Conservation (phyloP, 371 early-diverging fungal genomes). For the Rhizopus arrhizus region DNA sequence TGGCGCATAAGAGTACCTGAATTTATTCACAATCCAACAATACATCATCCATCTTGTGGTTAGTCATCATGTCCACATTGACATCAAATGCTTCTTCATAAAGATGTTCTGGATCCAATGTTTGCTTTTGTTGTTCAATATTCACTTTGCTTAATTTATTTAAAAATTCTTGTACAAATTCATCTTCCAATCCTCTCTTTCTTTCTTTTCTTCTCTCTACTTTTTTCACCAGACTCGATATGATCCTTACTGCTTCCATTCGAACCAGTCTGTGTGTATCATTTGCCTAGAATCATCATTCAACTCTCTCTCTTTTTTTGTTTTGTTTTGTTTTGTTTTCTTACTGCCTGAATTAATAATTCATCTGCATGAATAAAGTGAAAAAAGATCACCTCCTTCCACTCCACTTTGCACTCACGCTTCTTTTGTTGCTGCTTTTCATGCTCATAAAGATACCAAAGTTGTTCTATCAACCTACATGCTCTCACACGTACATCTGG, state of each 20-base stretch:
- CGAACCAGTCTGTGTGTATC: constrained; percentile 42
- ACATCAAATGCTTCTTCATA: constrained; percentile 49
- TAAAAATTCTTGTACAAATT: constrained; percentile 21
- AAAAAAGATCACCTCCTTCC: constrained; percentile 39
- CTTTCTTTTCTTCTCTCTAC: neutral
- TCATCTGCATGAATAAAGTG: constrained; percentile 44
- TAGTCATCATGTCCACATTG: constrained; percentile 44
- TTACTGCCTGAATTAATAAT: constrained; percentile 55
- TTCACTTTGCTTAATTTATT: constrained; percentile 21
- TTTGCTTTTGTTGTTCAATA: constrained; percentile 22
- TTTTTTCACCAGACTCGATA: constrained; percentile 15
- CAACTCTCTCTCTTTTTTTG: too few species aligned
- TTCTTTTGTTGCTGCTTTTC: constrained; percentile 32
- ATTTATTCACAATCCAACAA: constrained; percentile 28
- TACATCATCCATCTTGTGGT: constrained; percentile 25
- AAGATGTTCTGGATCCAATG: constrained; percentile 42
- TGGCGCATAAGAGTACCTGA: too few species aligned
- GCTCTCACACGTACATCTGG: constrained; percentile 57
- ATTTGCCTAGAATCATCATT: constrained; percentile 17
- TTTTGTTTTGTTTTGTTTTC: neutral
- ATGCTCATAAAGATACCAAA: constrained; percentile 54
- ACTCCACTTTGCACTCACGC: constrained; percentile 19
- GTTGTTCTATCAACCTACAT: constrained; percentile 49
- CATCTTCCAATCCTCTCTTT: constrained; percentile 15
- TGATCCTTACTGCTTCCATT: constrained; percentile 32